Percentiles rank a stretch among this genome's conserved stretches.
These are phyloP conservation scores for Neoascochyta sp. DNA, from an alignment of 2,329 filamentous ascomycete species.

Conservation along the genomic window DNA sequence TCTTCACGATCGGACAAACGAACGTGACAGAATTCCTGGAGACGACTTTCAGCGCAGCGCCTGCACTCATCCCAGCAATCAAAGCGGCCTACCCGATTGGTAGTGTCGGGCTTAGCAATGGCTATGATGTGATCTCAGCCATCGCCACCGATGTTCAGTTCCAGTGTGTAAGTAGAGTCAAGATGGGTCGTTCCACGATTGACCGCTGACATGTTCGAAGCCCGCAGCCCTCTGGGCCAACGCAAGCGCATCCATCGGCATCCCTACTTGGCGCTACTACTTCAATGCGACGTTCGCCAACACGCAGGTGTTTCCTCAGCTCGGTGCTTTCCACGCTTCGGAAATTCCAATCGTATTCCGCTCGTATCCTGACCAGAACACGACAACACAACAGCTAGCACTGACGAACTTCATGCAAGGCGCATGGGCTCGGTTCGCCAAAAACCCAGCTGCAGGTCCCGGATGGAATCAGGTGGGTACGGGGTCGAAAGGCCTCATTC, in stretches of 20 bases:
- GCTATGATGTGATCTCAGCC: slow-evolving; percentile 15
- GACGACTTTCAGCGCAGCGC: slow-evolving; percentile 8
- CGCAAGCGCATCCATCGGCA: slow-evolving; percentile 17
- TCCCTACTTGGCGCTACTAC: slow-evolving; percentile 26
- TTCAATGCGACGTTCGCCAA: slow-evolving; percentile 31
- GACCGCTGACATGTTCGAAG: slow-evolving; percentile 1
- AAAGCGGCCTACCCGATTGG: slow-evolving; percentile 21
- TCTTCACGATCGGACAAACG: slow-evolving; percentile 17
- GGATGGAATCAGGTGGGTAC: slow-evolving; percentile 23
- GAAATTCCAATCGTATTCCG: slow-evolving; percentile 25
- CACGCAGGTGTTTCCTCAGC: slow-evolving; percentile 10
- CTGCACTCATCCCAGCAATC: slow-evolving; percentile 13
- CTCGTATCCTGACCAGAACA: slow-evolving; percentile 13
- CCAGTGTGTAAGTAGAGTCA: slow-evolving; percentile 11
- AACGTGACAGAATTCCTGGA: slow-evolving; percentile 18
- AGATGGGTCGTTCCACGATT: neutral
- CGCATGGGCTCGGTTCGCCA: slow-evolving; percentile 28
- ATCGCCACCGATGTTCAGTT: slow-evolving; percentile 17
- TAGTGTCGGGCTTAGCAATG: slow-evolving; percentile 10
- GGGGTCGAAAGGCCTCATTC: slow-evolving; percentile 9
- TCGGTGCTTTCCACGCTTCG: slow-evolving; percentile 20
- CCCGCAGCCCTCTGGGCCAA: slow-evolving; percentile 21
- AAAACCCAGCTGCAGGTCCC: slow-evolving; percentile 21
- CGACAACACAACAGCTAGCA: slow-evolving; percentile 18
- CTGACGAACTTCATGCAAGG: slow-evolving; percentile 18